These are phyloP conservation scores for Boehmeria nivea DNA, from an alignment of 306 rosid genomes.

Conservation along the genomic window DNA sequence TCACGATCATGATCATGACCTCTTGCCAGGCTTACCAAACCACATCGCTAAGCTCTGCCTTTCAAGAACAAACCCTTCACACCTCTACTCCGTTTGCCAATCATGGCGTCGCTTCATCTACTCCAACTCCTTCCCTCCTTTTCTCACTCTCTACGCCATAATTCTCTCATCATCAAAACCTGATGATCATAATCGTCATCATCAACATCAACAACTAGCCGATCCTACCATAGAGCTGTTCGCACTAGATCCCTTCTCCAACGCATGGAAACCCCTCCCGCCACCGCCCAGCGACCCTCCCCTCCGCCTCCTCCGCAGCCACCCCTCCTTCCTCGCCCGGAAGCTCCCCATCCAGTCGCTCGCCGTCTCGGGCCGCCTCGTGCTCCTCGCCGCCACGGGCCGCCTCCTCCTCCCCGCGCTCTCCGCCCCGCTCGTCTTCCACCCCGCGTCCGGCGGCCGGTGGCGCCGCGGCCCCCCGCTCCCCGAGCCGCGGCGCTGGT, in stretches of 20 bases:
- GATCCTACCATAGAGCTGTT: conserved; percentile 18
- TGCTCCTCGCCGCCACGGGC: conserved; percentile 71
- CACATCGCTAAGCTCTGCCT: conserved; percentile 59
- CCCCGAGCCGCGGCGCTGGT: conserved; percentile 67
- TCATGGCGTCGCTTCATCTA: conserved; percentile 71
- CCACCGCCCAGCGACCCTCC: conserved; percentile 29
- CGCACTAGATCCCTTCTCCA: conserved; percentile 54
- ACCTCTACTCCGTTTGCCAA: conserved; percentile 42
- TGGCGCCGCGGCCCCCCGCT: conserved; percentile 58
- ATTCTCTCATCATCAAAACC: conserved; percentile 11
- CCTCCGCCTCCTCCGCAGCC: conserved; percentile 26
- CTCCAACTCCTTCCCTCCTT: conserved; percentile 60
- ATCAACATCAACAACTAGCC: not conserved
- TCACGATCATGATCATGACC: not conserved
- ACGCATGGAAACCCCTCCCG: conserved; percentile 44
- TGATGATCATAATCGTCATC: not conserved
- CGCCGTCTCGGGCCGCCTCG: conserved; percentile 38
- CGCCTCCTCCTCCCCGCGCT: conserved; percentile 50
- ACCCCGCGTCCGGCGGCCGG: not conserved
- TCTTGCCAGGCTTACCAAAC: conserved; percentile 50
- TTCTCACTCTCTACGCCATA: conserved; percentile 52
- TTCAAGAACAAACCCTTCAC: conserved; percentile 30
- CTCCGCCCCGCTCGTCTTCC: not conserved
- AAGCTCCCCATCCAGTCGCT: conserved; percentile 58
- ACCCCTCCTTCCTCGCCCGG: conserved; percentile 76